phyloP scores from a whole-genome alignment of 371 early-diverging fungal genomes.

The Mucor plumbeus region DNA sequence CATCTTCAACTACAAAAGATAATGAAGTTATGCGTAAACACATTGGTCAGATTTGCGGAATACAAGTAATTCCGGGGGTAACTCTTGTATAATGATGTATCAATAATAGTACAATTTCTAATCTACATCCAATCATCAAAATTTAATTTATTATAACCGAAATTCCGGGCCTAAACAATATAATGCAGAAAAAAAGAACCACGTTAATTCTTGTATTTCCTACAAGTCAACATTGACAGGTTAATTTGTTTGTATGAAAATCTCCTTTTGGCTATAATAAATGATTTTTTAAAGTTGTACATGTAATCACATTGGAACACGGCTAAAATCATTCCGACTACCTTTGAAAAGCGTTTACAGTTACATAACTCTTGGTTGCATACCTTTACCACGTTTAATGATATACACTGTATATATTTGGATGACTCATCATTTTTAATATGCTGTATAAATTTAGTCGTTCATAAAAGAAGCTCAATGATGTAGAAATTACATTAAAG shows the following conservation, averaged over 20 bases:
- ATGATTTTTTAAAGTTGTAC: not conserved
- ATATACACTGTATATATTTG: not conserved
- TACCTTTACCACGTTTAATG: not conserved
- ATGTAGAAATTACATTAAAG: not conserved
- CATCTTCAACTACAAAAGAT: not conserved
- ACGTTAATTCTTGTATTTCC: not conserved
- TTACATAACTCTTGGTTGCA: not conserved
- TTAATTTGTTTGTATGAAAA: not conserved
- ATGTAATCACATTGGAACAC: not conserved
- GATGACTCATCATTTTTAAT: not conserved
- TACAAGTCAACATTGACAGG: not conserved
- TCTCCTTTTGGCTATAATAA: not conserved
- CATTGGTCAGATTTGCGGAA: not conserved
- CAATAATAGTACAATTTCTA: not conserved
- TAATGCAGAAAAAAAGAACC: not conserved
- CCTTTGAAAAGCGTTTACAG: not conserved
- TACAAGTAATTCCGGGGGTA: not conserved
- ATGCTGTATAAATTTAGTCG: not conserved
- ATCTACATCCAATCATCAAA: slow-evolving; percentile 2
- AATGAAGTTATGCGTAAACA: too few relatives aligned
- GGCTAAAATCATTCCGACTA: not conserved
- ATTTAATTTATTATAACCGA: not conserved
- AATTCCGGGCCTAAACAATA: not conserved
- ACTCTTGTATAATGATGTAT: not conserved
- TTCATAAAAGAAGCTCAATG: not conserved